Evolutionary conservation across 176 grass and related monocot species (phyloP).

Genomic region (Aegilops speltoides): DNA sequence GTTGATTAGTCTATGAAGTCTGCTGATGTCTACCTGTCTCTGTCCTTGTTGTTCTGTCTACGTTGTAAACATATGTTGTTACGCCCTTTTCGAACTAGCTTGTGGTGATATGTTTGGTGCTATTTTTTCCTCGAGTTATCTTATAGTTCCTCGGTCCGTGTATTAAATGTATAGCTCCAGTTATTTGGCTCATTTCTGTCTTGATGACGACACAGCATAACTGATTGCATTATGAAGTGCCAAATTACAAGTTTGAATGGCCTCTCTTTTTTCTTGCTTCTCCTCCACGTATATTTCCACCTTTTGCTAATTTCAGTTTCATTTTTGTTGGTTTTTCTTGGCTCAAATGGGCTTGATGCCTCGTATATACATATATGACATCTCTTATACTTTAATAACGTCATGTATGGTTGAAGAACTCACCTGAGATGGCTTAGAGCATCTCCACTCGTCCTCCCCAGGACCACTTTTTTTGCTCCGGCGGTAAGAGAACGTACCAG

Average conservation of each 20-base stretch:
- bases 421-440: no score
- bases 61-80: conserved; percentile 40
- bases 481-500: no score
- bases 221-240: conserved; percentile 1
- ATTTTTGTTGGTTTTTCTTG: not conserved
- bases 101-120: conserved; percentile 39
- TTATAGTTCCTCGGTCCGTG: conserved; percentile 31
- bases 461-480: no score
- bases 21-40: conserved; percentile 4
- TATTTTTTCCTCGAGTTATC: conserved; percentile 23
- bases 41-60: conserved; percentile 32
- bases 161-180: conserved; percentile 37
- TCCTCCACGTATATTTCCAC: not conserved
- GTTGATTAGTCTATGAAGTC: conserved; percentile 3
- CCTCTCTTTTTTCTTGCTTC: not conserved
- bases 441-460: no score
- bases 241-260: not conserved
- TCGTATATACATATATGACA: no score
- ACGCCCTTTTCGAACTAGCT: conserved; percentile 22
- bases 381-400: no score
- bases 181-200: conserved; percentile 8
- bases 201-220: not conserved
- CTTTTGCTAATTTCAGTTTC: not conserved
- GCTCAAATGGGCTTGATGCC: no score
- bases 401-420: no score